Evolutionary conservation across 148 eudicot species (phyloP).

Genomic region (Camellia lanceoleosa): DNA sequence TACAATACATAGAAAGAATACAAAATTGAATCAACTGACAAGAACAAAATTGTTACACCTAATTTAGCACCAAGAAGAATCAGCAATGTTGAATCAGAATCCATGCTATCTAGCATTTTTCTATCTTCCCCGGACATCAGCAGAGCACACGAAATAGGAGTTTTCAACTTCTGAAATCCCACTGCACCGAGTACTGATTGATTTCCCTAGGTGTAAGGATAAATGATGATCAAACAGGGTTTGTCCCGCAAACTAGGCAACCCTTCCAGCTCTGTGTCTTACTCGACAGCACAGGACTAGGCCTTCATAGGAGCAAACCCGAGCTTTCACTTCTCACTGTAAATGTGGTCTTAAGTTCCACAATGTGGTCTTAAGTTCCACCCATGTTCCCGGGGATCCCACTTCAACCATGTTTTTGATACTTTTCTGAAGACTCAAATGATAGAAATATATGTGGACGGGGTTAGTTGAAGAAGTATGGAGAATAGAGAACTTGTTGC

Average conservation of each 20-base stretch:
- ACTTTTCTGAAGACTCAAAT: neutral
- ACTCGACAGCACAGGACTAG: neutral
- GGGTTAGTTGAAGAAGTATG: slow-evolving; percentile 84
- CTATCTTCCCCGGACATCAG: neutral
- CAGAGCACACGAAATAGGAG: neutral
- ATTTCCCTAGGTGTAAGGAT: neutral
- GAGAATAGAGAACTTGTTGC: slow-evolving; percentile 65
- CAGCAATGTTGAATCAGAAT: neutral
- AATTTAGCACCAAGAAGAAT: neutral
- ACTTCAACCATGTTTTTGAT: slow-evolving; percentile 5
- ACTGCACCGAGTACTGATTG: neutral
- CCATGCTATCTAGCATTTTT: neutral
- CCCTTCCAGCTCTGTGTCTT: neutral
- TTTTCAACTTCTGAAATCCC: slow-evolving; percentile 11
- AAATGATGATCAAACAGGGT: neutral
- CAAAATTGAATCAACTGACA: slow-evolving; percentile 1
- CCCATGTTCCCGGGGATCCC: neutral
- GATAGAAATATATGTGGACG: neutral
- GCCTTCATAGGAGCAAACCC: neutral
- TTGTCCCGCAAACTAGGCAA: neutral
- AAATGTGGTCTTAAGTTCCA: neutral
- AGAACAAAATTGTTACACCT: neutral
- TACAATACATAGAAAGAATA: neutral
- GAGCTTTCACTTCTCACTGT: neutral
- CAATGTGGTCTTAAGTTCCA: neutral